phyloP scores from a whole-genome alignment of 75 land plant genomes.

The Azolla pinnata region DNA sequence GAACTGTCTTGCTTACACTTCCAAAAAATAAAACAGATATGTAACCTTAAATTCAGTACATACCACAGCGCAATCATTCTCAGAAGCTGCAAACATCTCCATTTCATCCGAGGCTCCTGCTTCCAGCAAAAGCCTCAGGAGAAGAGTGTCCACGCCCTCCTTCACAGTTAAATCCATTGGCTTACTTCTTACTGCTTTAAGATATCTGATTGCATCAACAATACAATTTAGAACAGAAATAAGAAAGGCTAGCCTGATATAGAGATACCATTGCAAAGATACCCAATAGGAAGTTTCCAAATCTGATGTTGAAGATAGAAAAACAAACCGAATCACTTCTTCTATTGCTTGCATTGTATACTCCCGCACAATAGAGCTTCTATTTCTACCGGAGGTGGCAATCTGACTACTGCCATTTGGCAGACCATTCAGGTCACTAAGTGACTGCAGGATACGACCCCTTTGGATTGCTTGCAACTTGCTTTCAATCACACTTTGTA shows the following conservation, averaged over 20 bases:
- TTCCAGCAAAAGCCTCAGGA: constrained; percentile 74
- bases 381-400: background rate
- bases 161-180: constrained; percentile 38
- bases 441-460: constrained; percentile 43
- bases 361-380: background rate
- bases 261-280: too few species aligned
- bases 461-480: constrained; percentile 75
- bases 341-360: constrained; percentile 2
- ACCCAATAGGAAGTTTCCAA: too few species aligned
- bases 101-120: constrained; percentile 53
- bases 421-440: background rate
- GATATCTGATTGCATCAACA: too few species aligned
- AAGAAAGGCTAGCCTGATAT: too few species aligned
- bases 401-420: background rate
- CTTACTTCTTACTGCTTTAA: constrained; percentile 45
- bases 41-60: background rate
- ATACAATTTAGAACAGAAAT: too few species aligned
- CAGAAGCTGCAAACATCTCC: constrained; percentile 74
- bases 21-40: too few species aligned
- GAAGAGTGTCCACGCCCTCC: constrained; percentile 89
- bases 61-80: constrained; percentile 86
- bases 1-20: too few species aligned
- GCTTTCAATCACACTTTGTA: constrained; percentile 73
- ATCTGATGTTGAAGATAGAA: background rate
- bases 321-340: constrained; percentile 5